Conservation (phyloP, 2,329 filamentous ascomycete genomes). For the Beauveria rudraprayagi region DNA sequence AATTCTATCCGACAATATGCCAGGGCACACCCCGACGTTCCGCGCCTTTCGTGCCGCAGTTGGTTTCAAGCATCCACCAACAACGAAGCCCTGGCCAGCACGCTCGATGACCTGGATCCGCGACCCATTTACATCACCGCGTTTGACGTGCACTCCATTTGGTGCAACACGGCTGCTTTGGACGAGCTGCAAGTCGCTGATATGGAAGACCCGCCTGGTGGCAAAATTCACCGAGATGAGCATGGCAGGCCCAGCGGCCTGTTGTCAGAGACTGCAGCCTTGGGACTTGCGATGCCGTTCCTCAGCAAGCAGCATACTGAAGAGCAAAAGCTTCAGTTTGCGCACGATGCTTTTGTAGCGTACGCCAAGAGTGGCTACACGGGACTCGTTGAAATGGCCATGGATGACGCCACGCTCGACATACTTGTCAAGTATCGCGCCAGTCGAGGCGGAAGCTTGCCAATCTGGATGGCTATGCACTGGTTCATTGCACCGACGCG, state of each 20-base stretch:
- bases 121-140: slow-evolving; percentile 37
- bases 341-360: slow-evolving; percentile 29
- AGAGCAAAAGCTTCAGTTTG: slow-evolving; percentile 28
- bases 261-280: slow-evolving; percentile 32
- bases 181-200: slow-evolving; percentile 30
- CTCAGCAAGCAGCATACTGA: slow-evolving; percentile 28
- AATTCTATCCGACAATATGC: slow-evolving; percentile 26
- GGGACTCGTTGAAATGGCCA: slow-evolving; percentile 39
- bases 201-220: slow-evolving; percentile 32
- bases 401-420: slow-evolving; percentile 37
- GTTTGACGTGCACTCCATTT: slow-evolving; percentile 35
- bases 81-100: slow-evolving; percentile 28
- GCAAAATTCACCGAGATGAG: slow-evolving; percentile 32
- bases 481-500: slow-evolving; percentile 33
- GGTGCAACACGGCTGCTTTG: slow-evolving; percentile 37
- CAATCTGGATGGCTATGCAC: slow-evolving; percentile 34
- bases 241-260: slow-evolving; percentile 32
- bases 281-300: slow-evolving; percentile 35
- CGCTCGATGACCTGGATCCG: slow-evolving; percentile 36
- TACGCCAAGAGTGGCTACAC: slow-evolving; percentile 35
- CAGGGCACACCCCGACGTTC: slow-evolving; percentile 24
- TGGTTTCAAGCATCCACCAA: slow-evolving; percentile 39
- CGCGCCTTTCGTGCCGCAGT: slow-evolving; percentile 31
- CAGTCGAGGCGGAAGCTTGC: slow-evolving; percentile 21
- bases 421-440: slow-evolving; percentile 24